phyloP scores from a whole-genome alignment of 1,284 basidiomycete species.

The Inonotus hispidus region DNA sequence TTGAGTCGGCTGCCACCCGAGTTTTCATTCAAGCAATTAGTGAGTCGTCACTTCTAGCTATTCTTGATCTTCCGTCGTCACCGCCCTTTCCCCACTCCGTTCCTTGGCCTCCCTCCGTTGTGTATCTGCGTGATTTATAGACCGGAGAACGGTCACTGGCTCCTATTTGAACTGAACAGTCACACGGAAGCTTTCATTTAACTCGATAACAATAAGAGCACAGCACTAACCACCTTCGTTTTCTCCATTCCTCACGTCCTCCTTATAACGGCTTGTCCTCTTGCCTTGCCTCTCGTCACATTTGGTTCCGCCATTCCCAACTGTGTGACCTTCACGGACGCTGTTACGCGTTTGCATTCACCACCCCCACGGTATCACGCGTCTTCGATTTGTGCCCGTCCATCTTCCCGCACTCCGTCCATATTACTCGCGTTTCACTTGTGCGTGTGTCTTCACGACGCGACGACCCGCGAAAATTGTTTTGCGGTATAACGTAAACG shows the following conservation, averaged over 20 bases:
- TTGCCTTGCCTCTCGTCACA: background rate
- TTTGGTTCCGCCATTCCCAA: background rate
- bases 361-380: background rate
- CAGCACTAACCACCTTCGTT: background rate
- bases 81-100: background rate
- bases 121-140: background rate
- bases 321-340: background rate
- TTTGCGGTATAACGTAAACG: background rate
- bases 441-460: background rate
- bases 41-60: background rate
- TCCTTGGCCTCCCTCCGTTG: background rate
- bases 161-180: background rate
- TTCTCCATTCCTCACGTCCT: background rate
- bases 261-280: too few species aligned
- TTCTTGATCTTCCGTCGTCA: background rate
- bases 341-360: background rate
- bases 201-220: background rate
- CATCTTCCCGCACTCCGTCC: background rate
- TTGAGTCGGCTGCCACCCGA: constrained; percentile 4
- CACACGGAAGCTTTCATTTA: background rate
- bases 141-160: background rate
- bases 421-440: background rate
- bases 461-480: background rate
- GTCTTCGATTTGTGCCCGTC: background rate
- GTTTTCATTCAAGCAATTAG: background rate